Conservation (phyloP, 345 rosid species). For the Viola odorata region DNA sequence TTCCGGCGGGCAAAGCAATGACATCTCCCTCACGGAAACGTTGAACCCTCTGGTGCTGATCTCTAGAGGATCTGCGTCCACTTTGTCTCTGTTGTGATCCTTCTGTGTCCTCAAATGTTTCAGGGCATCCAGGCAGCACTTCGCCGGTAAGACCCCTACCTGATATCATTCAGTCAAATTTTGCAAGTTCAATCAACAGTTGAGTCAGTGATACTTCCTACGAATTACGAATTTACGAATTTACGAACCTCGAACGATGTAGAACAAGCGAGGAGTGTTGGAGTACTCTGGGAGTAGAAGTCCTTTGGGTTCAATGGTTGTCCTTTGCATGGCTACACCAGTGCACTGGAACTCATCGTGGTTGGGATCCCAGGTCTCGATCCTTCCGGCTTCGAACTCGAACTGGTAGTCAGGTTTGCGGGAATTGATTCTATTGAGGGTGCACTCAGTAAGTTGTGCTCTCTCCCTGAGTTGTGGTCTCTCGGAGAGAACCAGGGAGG, state of each 20-base stretch:
- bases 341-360: conserved; percentile 55
- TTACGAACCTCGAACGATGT: conserved; percentile 41
- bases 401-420: conserved; percentile 42
- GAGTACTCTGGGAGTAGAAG: conserved; percentile 45
- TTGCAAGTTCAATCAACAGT: too few species aligned
- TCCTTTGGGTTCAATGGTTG: conserved; percentile 42
- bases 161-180: background rate
- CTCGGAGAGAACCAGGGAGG: conserved; percentile 27
- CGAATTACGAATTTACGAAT: too few species aligned
- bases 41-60: conserved; percentile 54
- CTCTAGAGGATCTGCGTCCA: conserved; percentile 24
- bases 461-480: conserved; percentile 17
- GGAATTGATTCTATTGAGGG: conserved; percentile 41
- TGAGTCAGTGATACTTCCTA: too few species aligned
- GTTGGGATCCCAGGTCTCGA: conserved; percentile 52
- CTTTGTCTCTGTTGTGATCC: conserved; percentile 22
- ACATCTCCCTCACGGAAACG: conserved; percentile 46
- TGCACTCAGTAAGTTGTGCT: conserved; percentile 34
- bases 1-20: conserved; percentile 31
- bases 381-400: conserved; percentile 46
- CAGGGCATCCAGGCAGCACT: conserved; percentile 59
- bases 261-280: conserved; percentile 40
- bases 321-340: conserved; percentile 41
- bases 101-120: conserved; percentile 54
- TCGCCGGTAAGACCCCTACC: conserved; percentile 45